Conservation (phyloP, 2,329 filamentous ascomycete species). For the Juglanconis sp. region DNA sequence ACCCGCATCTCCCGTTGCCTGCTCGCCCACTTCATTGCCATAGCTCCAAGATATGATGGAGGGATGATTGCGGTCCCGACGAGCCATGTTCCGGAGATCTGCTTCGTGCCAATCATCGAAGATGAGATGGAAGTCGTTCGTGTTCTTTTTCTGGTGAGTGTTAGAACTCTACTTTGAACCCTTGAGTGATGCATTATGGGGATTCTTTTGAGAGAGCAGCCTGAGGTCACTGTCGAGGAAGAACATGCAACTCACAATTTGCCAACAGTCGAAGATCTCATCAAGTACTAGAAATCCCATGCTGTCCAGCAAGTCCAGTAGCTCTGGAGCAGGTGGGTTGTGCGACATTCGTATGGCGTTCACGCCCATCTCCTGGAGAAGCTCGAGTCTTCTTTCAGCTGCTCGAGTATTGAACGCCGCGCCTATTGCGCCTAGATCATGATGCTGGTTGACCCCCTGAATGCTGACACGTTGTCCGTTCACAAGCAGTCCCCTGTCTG, state of each 20-base stretch:
- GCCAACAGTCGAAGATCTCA: slow-evolving; percentile 54
- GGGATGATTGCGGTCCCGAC: slow-evolving; percentile 53
- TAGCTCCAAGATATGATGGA: slow-evolving; percentile 51
- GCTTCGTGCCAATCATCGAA: slow-evolving; percentile 53
- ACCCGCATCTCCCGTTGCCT: slow-evolving; percentile 32
- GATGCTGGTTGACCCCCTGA: slow-evolving; percentile 48
- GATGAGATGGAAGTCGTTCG: slow-evolving; percentile 48
- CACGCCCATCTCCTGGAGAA: slow-evolving; percentile 46
- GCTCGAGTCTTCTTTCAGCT: slow-evolving; percentile 45
- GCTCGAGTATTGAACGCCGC: slow-evolving; percentile 49
- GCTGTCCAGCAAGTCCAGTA: slow-evolving; percentile 47
- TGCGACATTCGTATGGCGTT: slow-evolving; percentile 51
- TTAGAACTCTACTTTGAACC: no score
- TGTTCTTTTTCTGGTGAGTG: slow-evolving; percentile 33
- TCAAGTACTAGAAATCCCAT: slow-evolving; percentile 50
- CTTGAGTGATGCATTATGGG: no score
- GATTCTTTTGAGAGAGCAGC: no score
- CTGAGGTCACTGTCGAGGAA: no score
- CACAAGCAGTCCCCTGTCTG: slow-evolving; percentile 39
- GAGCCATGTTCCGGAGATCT: slow-evolving; percentile 48
- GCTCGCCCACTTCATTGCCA: slow-evolving; percentile 53
- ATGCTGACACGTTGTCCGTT: slow-evolving; percentile 43
- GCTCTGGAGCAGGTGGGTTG: slow-evolving; percentile 49
- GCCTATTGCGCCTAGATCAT: slow-evolving; percentile 48
- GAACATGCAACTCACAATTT: slow-evolving; percentile 4